Percentiles rank a stretch among this genome's conserved stretches.
These are phyloP conservation scores for Paracoccidioides lutzii DNA, from an alignment of 2,329 filamentous ascomycete genomes.

Conservation along the genomic window DNA sequence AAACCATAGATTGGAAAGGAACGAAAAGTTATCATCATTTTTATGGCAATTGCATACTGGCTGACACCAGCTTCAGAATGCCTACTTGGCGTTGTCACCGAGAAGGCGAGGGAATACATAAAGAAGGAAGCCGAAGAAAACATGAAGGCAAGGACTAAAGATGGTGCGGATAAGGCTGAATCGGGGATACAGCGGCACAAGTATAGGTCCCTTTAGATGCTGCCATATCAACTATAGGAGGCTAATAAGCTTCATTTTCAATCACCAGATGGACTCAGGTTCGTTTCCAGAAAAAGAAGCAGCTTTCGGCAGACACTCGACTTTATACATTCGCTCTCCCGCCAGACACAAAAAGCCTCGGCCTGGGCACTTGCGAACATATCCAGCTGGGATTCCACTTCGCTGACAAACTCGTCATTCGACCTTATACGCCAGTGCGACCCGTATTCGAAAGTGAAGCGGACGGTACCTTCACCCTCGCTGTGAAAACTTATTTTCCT, in stretches of 20 bases:
- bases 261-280: slow-evolving; percentile 31
- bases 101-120: slow-evolving; percentile 38
- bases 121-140: slow-evolving; percentile 31
- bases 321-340: slow-evolving; percentile 38
- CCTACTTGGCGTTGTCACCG: slow-evolving; percentile 36
- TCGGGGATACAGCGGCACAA: slow-evolving; percentile 11
- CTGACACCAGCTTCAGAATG: slow-evolving; percentile 30
- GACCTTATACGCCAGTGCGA: slow-evolving; percentile 39
- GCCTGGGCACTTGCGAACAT: slow-evolving; percentile 41
- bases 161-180: slow-evolving; percentile 17
- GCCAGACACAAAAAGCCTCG: slow-evolving; percentile 28
- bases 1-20: background rate
- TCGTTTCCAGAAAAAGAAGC: slow-evolving; percentile 26
- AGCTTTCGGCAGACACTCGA: slow-evolving; percentile 34
- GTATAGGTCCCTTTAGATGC: background rate
- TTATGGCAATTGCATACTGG: background rate
- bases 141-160: slow-evolving; percentile 26
- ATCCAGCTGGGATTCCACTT: slow-evolving; percentile 43
- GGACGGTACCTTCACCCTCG: slow-evolving; percentile 37
- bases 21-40: too few relatives aligned
- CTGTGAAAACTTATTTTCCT: slow-evolving; percentile 42
- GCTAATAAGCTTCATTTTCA: background rate
- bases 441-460: slow-evolving; percentile 20
- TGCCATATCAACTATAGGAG: background rate
- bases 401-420: slow-evolving; percentile 38